Base-by-base conservation (phyloP, 306 rosid genomes). In the Quercus alba region DNA sequence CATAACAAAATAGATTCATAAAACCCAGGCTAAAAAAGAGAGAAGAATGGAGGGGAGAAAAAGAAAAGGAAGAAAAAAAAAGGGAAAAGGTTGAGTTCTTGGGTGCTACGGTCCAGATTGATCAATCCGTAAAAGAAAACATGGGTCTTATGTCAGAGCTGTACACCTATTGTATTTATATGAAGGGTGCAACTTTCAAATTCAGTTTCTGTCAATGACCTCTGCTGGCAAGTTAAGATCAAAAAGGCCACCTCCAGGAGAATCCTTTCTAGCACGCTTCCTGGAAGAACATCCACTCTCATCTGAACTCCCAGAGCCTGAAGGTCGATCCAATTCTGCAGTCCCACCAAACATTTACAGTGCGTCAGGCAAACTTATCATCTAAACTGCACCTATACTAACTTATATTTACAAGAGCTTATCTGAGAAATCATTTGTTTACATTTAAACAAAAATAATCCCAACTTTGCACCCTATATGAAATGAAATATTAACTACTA, bases 171-270 rank as follows among this genome's bases (percentile, higher is more conserved):
- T 77, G 84, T 85, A 85, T 79, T 74, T 84, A 72, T 85, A 76
- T 57, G 70, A 80, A 77, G 80, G 82, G 62, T 57, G 74, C 41
- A 75, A 75, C 86, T 83, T 86, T 78, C 86, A 80, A 73, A 85
- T 86, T 91, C 87, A 92, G 80, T 83, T 92, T 82, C 93, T 91
- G 89, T 94, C 97, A 68, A 90, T 82, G 75, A 86, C 76, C 84
- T 89, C 98, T 30, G 97, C 97, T 26, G 99, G 99, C 87, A 96
- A 89, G 91, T 96, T 96, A 56, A 96, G 88, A 83, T 96, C 98
- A 88, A 96, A 93, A 85, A 88, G 84, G 74, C 85, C 92, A 79
- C 86, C 91, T 55, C 89, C 88, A 72, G 81, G 75, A 67, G 82
- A 87, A 4, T 88, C 96, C 79, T 84, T 90, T 85, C 89, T 86